These are phyloP conservation scores for Cryptosporidium meleagridis DNA, from an alignment of 169 alveolate genomes.

Conservation along the genomic window DNA sequence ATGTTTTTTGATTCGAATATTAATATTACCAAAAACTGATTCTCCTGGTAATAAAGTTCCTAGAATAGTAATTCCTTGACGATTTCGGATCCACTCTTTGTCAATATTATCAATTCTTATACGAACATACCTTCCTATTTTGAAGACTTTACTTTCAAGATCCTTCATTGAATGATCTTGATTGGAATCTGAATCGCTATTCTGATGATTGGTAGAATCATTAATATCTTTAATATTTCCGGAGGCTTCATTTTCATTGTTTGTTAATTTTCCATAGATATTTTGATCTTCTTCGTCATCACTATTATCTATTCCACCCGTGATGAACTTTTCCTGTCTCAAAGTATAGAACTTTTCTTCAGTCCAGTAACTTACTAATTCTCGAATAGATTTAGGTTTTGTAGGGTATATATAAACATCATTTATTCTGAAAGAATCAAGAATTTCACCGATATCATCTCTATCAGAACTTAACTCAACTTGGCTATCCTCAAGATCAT, in stretches of 20 bases:
- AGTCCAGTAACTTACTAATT: conserved; percentile 42
- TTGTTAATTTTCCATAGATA: neutral
- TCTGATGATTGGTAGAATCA: neutral
- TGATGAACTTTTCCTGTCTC: conserved; percentile 67
- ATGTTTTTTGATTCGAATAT: conserved; percentile 89
- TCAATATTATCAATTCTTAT: conserved; percentile 85
- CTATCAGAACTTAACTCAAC: conserved; percentile 10
- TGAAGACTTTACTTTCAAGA: conserved; percentile 69
- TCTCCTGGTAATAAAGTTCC: conserved; percentile 88
- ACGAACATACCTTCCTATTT: conserved; percentile 92
- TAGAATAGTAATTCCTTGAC: conserved; percentile 77
- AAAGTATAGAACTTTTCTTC: neutral
- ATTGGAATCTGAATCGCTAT: conserved; percentile 85
- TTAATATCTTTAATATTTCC: conserved; percentile 1
- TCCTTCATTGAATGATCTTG: conserved; percentile 63
- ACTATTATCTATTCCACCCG: conserved; percentile 78
- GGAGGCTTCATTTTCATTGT: conserved; percentile 3
- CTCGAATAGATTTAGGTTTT: conserved; percentile 21
- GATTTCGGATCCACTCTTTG: conserved; percentile 70
- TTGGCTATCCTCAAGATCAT: conserved; percentile 12
- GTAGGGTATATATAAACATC: conserved; percentile 60
- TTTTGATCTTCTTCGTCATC: conserved; percentile 76
- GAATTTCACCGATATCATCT: neutral
- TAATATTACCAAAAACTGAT: conserved; percentile 85
- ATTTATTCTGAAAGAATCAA: conserved; percentile 33